These are phyloP conservation scores for Erysimum cheiri DNA, from an alignment of 441 rosid species.

Conservation along the genomic window DNA sequence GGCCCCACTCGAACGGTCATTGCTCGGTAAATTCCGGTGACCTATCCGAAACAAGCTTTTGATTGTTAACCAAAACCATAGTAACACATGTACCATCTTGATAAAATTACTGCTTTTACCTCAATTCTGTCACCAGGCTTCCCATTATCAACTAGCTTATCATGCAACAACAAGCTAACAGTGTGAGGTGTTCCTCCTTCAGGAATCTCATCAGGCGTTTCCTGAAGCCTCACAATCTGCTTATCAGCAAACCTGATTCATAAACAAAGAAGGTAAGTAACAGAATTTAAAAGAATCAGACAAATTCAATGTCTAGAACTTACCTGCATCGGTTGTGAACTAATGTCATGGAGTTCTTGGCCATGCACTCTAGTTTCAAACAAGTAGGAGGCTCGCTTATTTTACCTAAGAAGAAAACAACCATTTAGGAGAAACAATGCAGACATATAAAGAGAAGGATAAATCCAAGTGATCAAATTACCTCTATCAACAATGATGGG, in stretches of 20 bases:
- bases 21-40: constrained; percentile 96
- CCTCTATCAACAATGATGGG: constrained; percentile 96
- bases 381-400: constrained; percentile 83
- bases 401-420: constrained; percentile 58
- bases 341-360: constrained; percentile 86
- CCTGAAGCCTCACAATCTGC: constrained; percentile 99
- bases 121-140: constrained; percentile 98
- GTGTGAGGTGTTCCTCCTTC: constrained; percentile 99
- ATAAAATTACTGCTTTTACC: constrained; percentile 49
- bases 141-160: constrained; percentile 90
- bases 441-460: neutral
- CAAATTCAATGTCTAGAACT: neutral
- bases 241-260: constrained; percentile 86
- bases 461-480: constrained; percentile 41
- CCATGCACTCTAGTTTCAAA: constrained; percentile 80
- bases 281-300: neutral
- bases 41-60: constrained; percentile 49
- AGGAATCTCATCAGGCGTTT: constrained; percentile 96
- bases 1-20: constrained; percentile 89
- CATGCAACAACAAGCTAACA: constrained; percentile 96
- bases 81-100: neutral
- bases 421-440: constrained; percentile 14
- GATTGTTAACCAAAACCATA: constrained; percentile 18
- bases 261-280: neutral
- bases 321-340: constrained; percentile 97